Conservation (phyloP, 2,329 filamentous ascomycete species). For the Colletotrichum spaethianum region DNA sequence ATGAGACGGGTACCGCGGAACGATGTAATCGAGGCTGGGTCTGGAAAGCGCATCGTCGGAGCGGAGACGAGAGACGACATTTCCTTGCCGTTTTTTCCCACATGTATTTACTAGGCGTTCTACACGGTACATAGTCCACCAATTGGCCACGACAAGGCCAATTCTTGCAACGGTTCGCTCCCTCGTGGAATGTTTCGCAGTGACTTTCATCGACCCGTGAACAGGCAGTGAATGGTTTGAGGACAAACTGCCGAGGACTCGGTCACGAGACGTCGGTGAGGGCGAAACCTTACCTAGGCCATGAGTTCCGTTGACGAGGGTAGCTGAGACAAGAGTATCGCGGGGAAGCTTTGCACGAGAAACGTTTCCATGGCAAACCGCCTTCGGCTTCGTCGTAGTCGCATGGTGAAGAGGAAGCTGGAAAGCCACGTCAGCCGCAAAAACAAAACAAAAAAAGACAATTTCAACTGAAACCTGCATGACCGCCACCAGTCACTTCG, state of each 20-base stretch:
- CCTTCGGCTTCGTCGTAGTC: background rate
- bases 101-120: slow-evolving; percentile 23
- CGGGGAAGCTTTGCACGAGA: background rate
- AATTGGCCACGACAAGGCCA: background rate
- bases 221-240: too few relatives aligned
- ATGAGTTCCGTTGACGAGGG: background rate
- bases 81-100: background rate
- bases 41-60: background rate
- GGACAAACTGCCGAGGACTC: too few relatives aligned
- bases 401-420: background rate
- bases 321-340: background rate
- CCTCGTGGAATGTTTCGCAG: background rate
- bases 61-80: background rate
- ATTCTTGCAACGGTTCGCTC: background rate
- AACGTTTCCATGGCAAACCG: background rate
- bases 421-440: background rate
- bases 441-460: background rate
- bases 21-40: background rate
- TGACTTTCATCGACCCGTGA: too few relatives aligned
- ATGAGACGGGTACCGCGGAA: slow-evolving; percentile 1
- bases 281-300: too few relatives aligned
- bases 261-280: too few relatives aligned
- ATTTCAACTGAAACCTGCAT: slow-evolving; percentile 19
- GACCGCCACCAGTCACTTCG: background rate
- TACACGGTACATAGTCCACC: background rate